A percentile compares a stretch with the other conserved stretches of the same genome.
Evolutionary conservation across 441 rosid species (phyloP).

Genomic region (Mallotus repandus): DNA sequence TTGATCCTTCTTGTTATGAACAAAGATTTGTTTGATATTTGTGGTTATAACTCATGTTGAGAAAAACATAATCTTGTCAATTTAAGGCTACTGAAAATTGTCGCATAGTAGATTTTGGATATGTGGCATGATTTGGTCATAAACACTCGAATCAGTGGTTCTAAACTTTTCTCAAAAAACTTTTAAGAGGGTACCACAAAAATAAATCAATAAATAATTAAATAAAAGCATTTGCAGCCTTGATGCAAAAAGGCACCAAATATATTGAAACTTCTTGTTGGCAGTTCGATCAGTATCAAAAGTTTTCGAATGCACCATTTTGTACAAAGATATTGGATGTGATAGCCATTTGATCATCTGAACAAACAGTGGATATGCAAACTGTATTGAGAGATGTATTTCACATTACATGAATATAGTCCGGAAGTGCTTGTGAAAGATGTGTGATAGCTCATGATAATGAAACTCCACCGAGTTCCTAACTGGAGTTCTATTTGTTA

Average conservation of each 20-base stretch:
- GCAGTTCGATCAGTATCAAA: conserved; percentile 2
- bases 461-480: neutral
- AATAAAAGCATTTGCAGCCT: no score
- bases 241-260: no score
- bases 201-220: no score
- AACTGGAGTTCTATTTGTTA: neutral
- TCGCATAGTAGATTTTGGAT: neutral
- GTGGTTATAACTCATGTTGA: neutral
- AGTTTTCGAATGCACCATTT: no score
- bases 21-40: neutral
- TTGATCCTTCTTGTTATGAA: neutral
- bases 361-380: neutral
- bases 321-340: conserved; percentile 22
- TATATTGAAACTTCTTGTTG: neutral
- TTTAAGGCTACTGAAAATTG: neutral
- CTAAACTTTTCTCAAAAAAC: conserved; percentile 36
- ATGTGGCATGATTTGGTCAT: neutral
- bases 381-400: neutral
- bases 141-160: conserved; percentile 32
- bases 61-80: neutral
- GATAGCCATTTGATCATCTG: neutral
- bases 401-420: neutral
- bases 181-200: neutral
- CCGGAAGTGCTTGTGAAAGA: neutral
- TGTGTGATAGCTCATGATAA: neutral